Conservation (phyloP, 2,329 filamentous ascomycete genomes). For the Didymella lethalis region DNA sequence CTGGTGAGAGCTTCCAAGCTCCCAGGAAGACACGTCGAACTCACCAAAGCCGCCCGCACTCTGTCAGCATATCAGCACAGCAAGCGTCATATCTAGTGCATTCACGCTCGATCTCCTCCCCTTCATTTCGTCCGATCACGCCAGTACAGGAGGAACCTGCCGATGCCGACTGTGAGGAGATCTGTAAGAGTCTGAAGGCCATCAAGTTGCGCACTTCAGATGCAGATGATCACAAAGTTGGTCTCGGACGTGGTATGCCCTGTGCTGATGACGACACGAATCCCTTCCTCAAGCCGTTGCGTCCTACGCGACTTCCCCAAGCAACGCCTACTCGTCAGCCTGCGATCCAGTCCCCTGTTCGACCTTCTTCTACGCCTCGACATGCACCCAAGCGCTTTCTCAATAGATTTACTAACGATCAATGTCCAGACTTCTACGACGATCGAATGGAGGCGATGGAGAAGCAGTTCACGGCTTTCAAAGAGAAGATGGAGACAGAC, state of each 20-base stretch:
- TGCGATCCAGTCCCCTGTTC: conserved; percentile 23
- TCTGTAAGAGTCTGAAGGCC: conserved; percentile 36
- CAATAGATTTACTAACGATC: conserved; percentile 76
- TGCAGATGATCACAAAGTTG: conserved; percentile 28
- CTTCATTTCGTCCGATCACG: conserved; percentile 34
- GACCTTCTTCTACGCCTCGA: conserved; percentile 34
- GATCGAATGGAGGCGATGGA: conserved; percentile 80
- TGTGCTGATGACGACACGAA: conserved; percentile 38
- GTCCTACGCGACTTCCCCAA: conserved; percentile 36
- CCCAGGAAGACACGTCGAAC: conserved; percentile 38
- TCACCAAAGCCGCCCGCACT: conserved; percentile 28
- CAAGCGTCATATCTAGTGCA: conserved; percentile 26
- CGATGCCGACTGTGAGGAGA: conserved; percentile 39
- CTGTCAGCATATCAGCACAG: conserved; percentile 28
- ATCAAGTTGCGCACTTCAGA: conserved; percentile 38
- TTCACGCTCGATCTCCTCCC: conserved; percentile 37
- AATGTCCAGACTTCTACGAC: conserved; percentile 77
- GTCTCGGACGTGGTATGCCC: conserved; percentile 38
- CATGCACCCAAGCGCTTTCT: conserved; percentile 63
- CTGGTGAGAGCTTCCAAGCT: conserved; percentile 39
- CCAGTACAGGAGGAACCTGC: conserved; percentile 40
- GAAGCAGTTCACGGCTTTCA: conserved; percentile 72
- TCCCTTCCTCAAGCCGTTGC: conserved; percentile 33
- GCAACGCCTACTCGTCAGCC: conserved; percentile 32
- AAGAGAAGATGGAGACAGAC: conserved; percentile 74